These are phyloP conservation scores for Tilletia horrida DNA, from an alignment of 1,284 basidiomycete genomes.

Conservation along the genomic window DNA sequence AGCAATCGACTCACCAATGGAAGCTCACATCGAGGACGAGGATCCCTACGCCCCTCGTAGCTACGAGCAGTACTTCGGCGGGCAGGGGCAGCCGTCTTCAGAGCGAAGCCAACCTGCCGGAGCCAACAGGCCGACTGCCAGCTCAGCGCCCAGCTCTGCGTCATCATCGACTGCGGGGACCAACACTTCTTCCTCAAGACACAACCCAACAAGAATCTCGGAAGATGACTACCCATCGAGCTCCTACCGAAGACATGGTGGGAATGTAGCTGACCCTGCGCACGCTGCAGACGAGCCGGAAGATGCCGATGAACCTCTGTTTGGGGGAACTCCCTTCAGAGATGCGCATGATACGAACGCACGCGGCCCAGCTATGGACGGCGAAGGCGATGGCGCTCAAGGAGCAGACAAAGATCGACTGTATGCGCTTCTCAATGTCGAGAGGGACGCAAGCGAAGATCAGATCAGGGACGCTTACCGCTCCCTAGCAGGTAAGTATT, in stretches of 20 bases:
- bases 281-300: constrained; percentile 20
- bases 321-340: constrained; percentile 48
- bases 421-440: constrained; percentile 64
- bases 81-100: not conserved
- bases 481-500: constrained; percentile 61
- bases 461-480: constrained; percentile 72
- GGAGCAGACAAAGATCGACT: constrained; percentile 22
- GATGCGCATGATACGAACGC: not conserved
- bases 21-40: constrained; percentile 4
- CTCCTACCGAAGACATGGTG: not conserved
- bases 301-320: constrained; percentile 41
- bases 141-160: not conserved
- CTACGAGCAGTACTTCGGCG: constrained; percentile 11
- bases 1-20: not conserved
- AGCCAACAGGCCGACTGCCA: not conserved
- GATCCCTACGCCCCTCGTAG: constrained; percentile 16
- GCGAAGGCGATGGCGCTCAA: not conserved
- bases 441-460: constrained; percentile 63
- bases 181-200: no score
- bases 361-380: not conserved
- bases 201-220: no score
- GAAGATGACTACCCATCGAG: not conserved
- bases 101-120: not conserved
- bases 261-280: not conserved
- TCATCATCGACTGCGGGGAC: not conserved